These are phyloP conservation scores for Chlorella vulgaris DNA, from an alignment of 139 green algal genomes.

Conservation along the genomic window DNA sequence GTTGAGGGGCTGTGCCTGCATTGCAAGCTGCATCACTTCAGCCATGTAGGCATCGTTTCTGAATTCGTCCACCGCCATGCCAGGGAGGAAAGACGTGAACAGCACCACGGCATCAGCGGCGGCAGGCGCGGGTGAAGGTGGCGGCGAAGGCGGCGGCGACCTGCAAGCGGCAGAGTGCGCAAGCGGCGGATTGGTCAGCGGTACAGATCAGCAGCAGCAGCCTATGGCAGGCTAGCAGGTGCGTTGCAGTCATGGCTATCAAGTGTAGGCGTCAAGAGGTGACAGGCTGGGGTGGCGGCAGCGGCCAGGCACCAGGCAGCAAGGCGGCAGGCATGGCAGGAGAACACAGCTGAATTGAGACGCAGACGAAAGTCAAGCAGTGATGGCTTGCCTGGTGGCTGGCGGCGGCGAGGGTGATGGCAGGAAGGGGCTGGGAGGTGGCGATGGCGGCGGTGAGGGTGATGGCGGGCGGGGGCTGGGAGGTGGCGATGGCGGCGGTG, in stretches of 20 bases:
- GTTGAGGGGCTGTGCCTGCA: not conserved
- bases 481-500: not conserved
- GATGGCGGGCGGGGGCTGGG: not conserved
- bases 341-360: too few relatives aligned
- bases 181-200: not conserved
- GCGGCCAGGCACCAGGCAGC: not conserved
- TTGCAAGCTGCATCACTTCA: not conserved
- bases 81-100: not conserved
- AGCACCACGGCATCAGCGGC: not conserved
- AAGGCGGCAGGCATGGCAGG: not conserved
- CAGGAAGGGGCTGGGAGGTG: not conserved
- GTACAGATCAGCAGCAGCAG: too few relatives aligned
- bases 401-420: not conserved
- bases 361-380: too few relatives aligned
- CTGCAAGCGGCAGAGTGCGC: not conserved
- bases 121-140: not conserved
- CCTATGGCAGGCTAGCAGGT: too few relatives aligned
- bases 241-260: too few relatives aligned
- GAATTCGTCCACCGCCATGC: not conserved
- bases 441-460: not conserved
- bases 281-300: not conserved
- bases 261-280: not conserved
- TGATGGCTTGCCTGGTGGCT: not conserved
- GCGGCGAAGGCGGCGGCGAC: not conserved
- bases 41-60: not conserved